These are phyloP conservation scores for Malassezia dermatis DNA, from an alignment of 1,284 basidiomycete genomes.

Conservation along the genomic window DNA sequence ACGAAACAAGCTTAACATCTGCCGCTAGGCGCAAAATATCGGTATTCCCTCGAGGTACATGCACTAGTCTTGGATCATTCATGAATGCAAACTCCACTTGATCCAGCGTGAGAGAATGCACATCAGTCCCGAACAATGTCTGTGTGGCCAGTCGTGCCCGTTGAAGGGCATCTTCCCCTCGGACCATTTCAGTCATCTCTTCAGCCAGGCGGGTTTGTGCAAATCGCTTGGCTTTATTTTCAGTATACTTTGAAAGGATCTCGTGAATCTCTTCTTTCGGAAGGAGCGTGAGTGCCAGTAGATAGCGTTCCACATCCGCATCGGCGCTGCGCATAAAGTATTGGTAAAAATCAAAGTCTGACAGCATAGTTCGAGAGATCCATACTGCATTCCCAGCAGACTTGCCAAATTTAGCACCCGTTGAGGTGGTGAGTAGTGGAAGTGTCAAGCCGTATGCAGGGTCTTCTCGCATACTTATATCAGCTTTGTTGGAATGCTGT, in stretches of 20 bases:
- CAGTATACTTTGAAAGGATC: constrained; percentile 57
- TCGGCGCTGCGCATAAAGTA: constrained; percentile 79
- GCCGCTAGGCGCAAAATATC: constrained; percentile 4
- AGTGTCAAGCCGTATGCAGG: constrained; percentile 76
- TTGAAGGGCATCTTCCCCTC: constrained; percentile 49
- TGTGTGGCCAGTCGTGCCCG: constrained; percentile 58
- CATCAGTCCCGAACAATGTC: constrained; percentile 57
- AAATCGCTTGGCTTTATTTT: constrained; percentile 54
- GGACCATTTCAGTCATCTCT: constrained; percentile 70
- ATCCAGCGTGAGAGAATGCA: constrained; percentile 51
- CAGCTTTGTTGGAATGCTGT: constrained; percentile 18
- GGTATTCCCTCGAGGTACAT: constrained; percentile 3
- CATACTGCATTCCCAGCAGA: constrained; percentile 91
- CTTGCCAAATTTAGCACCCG: constrained; percentile 94
- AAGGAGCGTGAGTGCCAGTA: constrained; percentile 75
- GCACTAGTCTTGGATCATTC: constrained; percentile 52
- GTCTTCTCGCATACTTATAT: constrained; percentile 10
- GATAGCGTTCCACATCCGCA: constrained; percentile 67
- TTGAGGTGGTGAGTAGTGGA: constrained; percentile 77
- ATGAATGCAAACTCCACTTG: constrained; percentile 56
- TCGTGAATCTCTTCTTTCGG: constrained; percentile 56
- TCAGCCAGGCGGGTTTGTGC: constrained; percentile 72
- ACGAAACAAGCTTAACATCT: constrained; percentile 4
- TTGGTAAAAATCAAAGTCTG: constrained; percentile 52
- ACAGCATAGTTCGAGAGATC: constrained; percentile 44